A percentile compares a stretch with the other conserved stretches of the same genome.
These are phyloP conservation scores for Penicillium psychrosexuale DNA, from an alignment of 2,329 filamentous ascomycete genomes.

Conservation along the genomic window DNA sequence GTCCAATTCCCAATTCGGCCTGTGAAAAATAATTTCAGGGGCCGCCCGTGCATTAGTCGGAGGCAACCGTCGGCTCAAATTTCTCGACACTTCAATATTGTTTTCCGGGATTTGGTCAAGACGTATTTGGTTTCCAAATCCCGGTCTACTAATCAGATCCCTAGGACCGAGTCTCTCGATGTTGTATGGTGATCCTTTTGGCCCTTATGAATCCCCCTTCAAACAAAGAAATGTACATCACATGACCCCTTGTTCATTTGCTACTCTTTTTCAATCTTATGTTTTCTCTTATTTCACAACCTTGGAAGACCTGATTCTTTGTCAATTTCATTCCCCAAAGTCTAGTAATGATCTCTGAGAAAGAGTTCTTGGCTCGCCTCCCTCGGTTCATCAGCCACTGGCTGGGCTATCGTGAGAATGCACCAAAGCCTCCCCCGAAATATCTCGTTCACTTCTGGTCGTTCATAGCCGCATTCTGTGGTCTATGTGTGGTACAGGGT, in stretches of 20 bases:
- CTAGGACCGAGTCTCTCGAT: background rate
- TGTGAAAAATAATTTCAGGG: background rate
- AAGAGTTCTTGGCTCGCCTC: constrained; percentile 28
- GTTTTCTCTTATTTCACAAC: background rate
- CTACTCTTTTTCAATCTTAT: background rate
- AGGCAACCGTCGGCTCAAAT: background rate
- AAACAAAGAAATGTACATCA: background rate
- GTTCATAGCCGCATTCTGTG: constrained; percentile 26
- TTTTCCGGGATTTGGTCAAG: background rate
- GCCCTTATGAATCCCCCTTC: background rate
- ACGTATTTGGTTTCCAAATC: background rate
- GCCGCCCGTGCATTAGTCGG: background rate
- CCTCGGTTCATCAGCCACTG: constrained; percentile 26
- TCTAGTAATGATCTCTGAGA: background rate
- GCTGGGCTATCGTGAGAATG: constrained; percentile 24
- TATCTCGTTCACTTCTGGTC: constrained; percentile 25
- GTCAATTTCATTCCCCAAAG: too few relatives aligned
- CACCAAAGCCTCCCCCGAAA: constrained; percentile 20
- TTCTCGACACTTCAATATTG: background rate
- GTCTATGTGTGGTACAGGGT: constrained; percentile 22
- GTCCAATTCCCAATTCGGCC: background rate
- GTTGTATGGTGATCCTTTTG: background rate
- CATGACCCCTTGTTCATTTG: background rate
- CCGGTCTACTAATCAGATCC: background rate
- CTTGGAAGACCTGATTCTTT: background rate